Evolutionary conservation across 2,329 filamentous ascomycete species (phyloP).

Genomic region (Colletotrichum somersetense): DNA sequence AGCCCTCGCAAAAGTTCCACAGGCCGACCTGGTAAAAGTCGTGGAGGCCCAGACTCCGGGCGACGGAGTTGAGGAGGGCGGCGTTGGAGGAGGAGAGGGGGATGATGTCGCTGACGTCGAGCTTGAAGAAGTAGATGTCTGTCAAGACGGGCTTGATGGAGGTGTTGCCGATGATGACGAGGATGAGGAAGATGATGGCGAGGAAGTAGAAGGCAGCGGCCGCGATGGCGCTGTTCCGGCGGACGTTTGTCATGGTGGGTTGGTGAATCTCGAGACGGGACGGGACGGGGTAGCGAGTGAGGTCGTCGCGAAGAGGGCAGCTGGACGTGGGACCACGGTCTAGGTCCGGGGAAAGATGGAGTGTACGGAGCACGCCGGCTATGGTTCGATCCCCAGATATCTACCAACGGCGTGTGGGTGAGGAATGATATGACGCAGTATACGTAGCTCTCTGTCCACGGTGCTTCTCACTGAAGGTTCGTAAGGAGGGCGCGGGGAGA

Average conservation of each 20-base stretch:
- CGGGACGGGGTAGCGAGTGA: not conserved
- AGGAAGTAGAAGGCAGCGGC: slow-evolving; percentile 80
- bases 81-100: slow-evolving; percentile 77
- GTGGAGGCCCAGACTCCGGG: slow-evolving; percentile 86
- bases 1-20: slow-evolving; percentile 94
- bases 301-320: not conserved
- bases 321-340: slow-evolving; percentile 5
- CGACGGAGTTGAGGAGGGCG: slow-evolving; percentile 86
- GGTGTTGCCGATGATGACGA: slow-evolving; percentile 83
- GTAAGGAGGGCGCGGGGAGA: not conserved
- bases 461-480: not conserved
- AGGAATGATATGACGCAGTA: slow-evolving; percentile 21
- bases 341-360: slow-evolving; percentile 5
- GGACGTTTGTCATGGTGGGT: slow-evolving; percentile 57
- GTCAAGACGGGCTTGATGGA: slow-evolving; percentile 71
- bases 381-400: slow-evolving; percentile 26
- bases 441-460: not conserved
- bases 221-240: slow-evolving; percentile 72
- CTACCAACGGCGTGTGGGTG: slow-evolving; percentile 2
- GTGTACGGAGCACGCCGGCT: not conserved
- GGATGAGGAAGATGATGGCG: slow-evolving; percentile 81
- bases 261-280: not conserved
- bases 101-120: slow-evolving; percentile 86
- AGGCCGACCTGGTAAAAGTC: slow-evolving; percentile 95
- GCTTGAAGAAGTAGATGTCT: slow-evolving; percentile 85